These are phyloP conservation scores for Zygotorulaspora sp. DNA, from an alignment of 805 yeast species.

Conservation along the genomic window DNA sequence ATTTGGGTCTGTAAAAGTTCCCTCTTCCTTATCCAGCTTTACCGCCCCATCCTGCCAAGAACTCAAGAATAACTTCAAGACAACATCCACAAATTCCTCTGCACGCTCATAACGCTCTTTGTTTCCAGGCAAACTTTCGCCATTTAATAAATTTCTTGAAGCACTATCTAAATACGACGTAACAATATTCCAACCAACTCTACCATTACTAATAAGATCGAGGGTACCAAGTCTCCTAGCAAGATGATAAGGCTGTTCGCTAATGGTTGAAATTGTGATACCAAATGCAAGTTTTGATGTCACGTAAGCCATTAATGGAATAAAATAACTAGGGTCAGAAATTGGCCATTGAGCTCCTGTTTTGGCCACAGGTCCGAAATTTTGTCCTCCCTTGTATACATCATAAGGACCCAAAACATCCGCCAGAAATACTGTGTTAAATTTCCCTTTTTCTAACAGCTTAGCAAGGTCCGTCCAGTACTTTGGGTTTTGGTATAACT, in stretches of 20 bases:
- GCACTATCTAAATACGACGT: slow-evolving; percentile 43
- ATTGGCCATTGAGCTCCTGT: slow-evolving; percentile 38
- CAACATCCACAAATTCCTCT: slow-evolving; percentile 39
- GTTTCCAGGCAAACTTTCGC: slow-evolving; percentile 37
- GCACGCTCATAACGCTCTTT: slow-evolving; percentile 41
- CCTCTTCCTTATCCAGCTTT: slow-evolving; percentile 26
- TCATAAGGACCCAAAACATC: slow-evolving; percentile 41
- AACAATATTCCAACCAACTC: slow-evolving; percentile 48
- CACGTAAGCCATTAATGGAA: slow-evolving; percentile 42
- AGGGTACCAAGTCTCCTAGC: slow-evolving; percentile 43
- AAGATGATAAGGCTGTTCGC: slow-evolving; percentile 42
- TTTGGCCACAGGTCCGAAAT: slow-evolving; percentile 36
- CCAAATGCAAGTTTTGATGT: slow-evolving; percentile 41
- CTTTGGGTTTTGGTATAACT: slow-evolving; percentile 27
- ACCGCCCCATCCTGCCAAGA: slow-evolving; percentile 45
- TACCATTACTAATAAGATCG: slow-evolving; percentile 41
- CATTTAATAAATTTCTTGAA: slow-evolving; percentile 39
- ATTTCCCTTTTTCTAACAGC: slow-evolving; percentile 37
- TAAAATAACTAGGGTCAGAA: slow-evolving; percentile 39
- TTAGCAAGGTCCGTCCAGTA: slow-evolving; percentile 40
- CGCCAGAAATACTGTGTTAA: slow-evolving; percentile 39
- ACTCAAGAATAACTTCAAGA: slow-evolving; percentile 38
- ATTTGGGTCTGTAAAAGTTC: slow-evolving; percentile 39
- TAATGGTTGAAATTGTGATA: slow-evolving; percentile 41
- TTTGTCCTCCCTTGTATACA: slow-evolving; percentile 40